A percentile compares a stretch with the other conserved stretches of the same genome.
Conservation (phyloP, 495 filamentous ascomycete genomes). For the Extremus antarcticus region DNA sequence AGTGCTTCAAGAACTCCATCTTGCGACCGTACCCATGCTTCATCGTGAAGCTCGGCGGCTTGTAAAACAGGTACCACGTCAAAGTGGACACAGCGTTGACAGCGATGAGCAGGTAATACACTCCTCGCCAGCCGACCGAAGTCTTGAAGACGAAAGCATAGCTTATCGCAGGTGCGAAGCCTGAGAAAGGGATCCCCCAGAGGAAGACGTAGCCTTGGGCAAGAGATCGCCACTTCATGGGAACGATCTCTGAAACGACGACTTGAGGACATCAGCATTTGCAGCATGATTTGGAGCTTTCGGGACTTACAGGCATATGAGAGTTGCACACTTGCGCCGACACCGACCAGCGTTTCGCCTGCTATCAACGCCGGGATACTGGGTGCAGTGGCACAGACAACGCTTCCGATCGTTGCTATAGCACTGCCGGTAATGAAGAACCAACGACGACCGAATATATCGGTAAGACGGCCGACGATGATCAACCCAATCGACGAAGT, state of each 20-base stretch:
- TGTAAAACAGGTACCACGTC: constrained; percentile 25
- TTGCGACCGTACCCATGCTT: constrained; percentile 19
- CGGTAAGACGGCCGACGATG: constrained; percentile 26
- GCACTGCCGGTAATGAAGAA: constrained; percentile 21
- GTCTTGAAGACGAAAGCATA: background rate
- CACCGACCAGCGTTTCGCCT: constrained; percentile 8
- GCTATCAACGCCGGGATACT: constrained; percentile 19
- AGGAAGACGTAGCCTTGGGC: background rate
- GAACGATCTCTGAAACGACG: constrained; percentile 20
- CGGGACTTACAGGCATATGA: background rate
- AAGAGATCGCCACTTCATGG: constrained; percentile 15
- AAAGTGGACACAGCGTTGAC: constrained; percentile 21
- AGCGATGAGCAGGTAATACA: constrained; percentile 28
- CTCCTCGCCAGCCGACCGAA: constrained; percentile 3
- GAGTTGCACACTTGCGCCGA: background rate
- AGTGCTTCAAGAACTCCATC: constrained; percentile 23
- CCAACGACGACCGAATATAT: constrained; percentile 29
- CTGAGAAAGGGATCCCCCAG: background rate
- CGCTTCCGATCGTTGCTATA: constrained; percentile 22
- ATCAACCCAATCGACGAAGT: constrained; percentile 21
- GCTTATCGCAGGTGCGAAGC: background rate
- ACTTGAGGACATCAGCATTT: background rate
- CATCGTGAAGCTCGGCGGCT: constrained; percentile 25
- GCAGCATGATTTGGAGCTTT: background rate
- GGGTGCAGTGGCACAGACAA: constrained; percentile 24